Evolutionary conservation across 306 rosid species (phyloP).

Genomic region (Urtica urens): DNA sequence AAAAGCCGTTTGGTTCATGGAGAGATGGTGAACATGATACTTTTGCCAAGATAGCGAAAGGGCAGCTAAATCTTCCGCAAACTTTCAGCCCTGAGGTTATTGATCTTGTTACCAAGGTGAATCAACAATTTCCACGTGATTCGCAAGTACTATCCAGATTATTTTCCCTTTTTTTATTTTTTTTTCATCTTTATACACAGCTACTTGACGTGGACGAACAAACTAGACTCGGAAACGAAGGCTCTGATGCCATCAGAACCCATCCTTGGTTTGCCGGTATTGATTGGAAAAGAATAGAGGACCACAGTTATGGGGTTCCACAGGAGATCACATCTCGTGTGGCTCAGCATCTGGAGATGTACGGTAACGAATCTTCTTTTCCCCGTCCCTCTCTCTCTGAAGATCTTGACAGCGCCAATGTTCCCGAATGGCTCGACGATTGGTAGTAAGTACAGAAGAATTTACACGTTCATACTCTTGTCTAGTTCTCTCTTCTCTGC

Average conservation of each 20-base stretch:
- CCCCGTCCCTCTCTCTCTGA: conserved; percentile 35
- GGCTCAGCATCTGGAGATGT: conserved; percentile 48
- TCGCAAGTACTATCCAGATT: not conserved
- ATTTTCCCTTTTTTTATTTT: too few species aligned
- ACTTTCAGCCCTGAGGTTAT: conserved; percentile 68
- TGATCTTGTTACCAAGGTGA: conserved; percentile 87
- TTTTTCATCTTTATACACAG: conserved; percentile 17
- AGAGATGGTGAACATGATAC: conserved; percentile 85
- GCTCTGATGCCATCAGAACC: conserved; percentile 46
- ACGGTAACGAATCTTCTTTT: conserved; percentile 37
- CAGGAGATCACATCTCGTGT: conserved; percentile 52
- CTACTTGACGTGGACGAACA: conserved; percentile 81
- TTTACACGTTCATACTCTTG: conserved; percentile 20
- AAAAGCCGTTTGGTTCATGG: conserved; percentile 96
- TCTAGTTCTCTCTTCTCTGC: conserved; percentile 15
- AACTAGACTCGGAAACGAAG: conserved; percentile 72
- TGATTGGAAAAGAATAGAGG: conserved; percentile 62
- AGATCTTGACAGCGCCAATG: conserved; percentile 41
- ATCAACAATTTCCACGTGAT: conserved; percentile 1
- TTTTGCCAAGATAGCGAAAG: conserved; percentile 74
- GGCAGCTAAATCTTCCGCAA: conserved; percentile 60
- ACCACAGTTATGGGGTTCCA: conserved; percentile 50
- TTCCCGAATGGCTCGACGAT: conserved; percentile 81
- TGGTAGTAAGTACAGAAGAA: conserved; percentile 48
- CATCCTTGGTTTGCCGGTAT: conserved; percentile 86